These are phyloP conservation scores for Pseudomassariella vexata DNA, from an alignment of 2,329 filamentous ascomycete genomes.

Conservation along the genomic window DNA sequence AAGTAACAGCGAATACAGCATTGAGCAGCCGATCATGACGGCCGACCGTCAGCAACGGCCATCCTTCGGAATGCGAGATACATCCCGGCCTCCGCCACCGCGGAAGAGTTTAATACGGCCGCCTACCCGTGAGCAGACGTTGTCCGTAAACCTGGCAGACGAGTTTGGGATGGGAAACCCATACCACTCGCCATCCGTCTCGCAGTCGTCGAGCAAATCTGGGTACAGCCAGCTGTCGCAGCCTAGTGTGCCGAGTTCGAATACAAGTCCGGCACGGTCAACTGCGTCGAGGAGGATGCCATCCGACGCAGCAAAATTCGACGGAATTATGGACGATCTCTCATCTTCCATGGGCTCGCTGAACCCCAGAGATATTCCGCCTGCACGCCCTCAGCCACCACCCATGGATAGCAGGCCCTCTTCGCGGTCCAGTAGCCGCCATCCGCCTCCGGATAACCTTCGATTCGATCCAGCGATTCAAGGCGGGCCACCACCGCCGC, in stretches of 20 bases:
- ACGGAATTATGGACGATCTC: conserved; percentile 47
- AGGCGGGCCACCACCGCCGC: conserved; percentile 8
- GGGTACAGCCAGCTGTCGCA: conserved; percentile 43
- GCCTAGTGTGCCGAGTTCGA: conserved; percentile 55
- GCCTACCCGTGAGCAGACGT: conserved; percentile 30
- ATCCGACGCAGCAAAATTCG: conserved; percentile 38
- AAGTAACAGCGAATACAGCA: conserved; percentile 16
- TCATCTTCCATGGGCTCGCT: conserved; percentile 43
- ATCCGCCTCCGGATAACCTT: conserved; percentile 11
- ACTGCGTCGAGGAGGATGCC: conserved; percentile 29
- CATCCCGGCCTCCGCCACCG: conserved; percentile 46
- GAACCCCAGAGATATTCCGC: conserved; percentile 23
- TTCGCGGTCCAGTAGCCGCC: conserved; percentile 6
- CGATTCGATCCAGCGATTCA: conserved; percentile 26
- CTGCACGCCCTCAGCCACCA: conserved; percentile 11
- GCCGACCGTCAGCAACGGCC: conserved; percentile 28
- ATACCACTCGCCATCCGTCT: conserved; percentile 59
- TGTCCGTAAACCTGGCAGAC: conserved; percentile 48
- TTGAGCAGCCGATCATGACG: conserved; percentile 15
- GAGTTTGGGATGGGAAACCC: conserved; percentile 59
- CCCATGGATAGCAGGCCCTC: conserved; percentile 8
- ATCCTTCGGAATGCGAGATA: conserved; percentile 40
- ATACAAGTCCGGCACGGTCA: conserved; percentile 50
- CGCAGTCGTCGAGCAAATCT: conserved; percentile 60
- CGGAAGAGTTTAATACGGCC: conserved; percentile 42